phyloP scores from a whole-genome alignment of 257 asterid genomes.

The Linaria vulgaris region DNA sequence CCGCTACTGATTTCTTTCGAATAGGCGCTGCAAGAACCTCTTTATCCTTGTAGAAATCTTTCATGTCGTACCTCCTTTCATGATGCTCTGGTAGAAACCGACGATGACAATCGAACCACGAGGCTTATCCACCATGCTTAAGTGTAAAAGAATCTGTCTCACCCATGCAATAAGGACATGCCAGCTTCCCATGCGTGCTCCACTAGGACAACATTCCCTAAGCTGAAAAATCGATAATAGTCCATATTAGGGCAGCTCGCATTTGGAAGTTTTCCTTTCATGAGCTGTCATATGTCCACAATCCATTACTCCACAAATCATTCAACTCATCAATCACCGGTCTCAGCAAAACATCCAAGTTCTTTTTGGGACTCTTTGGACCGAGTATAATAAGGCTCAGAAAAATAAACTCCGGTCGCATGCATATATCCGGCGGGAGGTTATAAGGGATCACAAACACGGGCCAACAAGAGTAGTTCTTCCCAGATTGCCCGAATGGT shows the following conservation, averaged over 20 bases:
- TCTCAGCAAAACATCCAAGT: neutral
- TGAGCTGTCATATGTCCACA: neutral
- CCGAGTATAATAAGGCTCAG: no score
- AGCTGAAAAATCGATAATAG: neutral
- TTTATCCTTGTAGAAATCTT: no score
- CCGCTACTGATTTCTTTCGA: no score
- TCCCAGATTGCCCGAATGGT: no score
- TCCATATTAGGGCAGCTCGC: neutral
- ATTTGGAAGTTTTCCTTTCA: neutral
- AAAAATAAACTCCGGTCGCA: no score
- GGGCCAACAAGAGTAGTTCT: no score
- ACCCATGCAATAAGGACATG: neutral
- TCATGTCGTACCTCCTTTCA: neutral
- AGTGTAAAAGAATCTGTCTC: neutral
- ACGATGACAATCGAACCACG: neutral
- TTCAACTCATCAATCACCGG: neutral
- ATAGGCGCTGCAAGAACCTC: no score
- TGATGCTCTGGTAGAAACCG: neutral
- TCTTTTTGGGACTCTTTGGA: no score
- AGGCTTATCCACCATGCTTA: neutral
- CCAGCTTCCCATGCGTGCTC: conserved; percentile 1
- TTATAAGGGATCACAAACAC: no score
- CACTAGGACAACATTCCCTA: neutral
- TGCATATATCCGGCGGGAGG: no score
- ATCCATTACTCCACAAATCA: neutral